Evolutionary conservation across 306 rosid genomes (phyloP).

Genomic region (Senna siamea): DNA sequence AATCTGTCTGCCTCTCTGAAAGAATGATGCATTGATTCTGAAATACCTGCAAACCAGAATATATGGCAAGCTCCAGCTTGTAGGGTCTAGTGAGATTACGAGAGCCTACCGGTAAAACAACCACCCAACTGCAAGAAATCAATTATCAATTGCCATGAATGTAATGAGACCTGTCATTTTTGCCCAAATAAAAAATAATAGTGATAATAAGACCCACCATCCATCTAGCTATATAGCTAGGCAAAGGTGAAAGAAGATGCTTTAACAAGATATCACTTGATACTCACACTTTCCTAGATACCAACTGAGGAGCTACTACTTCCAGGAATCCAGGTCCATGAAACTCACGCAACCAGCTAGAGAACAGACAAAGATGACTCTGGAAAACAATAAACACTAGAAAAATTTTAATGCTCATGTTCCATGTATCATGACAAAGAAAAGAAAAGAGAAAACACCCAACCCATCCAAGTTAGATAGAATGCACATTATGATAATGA

Average conservation of each 20-base stretch:
- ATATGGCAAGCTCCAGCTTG: constrained; percentile 96
- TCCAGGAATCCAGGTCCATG: constrained; percentile 93
- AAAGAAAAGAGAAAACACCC: constrained; percentile 19
- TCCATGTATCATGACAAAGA: constrained; percentile 28
- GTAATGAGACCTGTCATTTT: too few relatives aligned
- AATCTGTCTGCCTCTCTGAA: not conserved
- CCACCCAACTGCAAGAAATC: constrained; percentile 83
- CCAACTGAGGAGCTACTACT: constrained; percentile 77
- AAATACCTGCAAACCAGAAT: constrained; percentile 79
- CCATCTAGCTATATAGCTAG: constrained; percentile 32
- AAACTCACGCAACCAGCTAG: constrained; percentile 93
- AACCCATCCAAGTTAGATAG: constrained; percentile 31
- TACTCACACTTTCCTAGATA: constrained; percentile 86
- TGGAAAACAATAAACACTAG: constrained; percentile 41
- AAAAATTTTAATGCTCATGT: constrained; percentile 32
- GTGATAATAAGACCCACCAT: constrained; percentile 8
- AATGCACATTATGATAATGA: not conserved
- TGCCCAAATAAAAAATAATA: too few relatives aligned
- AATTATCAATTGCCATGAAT: constrained; percentile 31
- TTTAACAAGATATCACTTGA: constrained; percentile 39
- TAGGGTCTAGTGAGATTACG: constrained; percentile 67
- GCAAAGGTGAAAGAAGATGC: constrained; percentile 37
- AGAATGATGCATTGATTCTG: constrained; percentile 15
- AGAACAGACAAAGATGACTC: constrained; percentile 89
- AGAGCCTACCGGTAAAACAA: constrained; percentile 78